Base-by-base conservation (phyloP, 768 basidiomycete species). In the Piloderma croceum region DNA sequence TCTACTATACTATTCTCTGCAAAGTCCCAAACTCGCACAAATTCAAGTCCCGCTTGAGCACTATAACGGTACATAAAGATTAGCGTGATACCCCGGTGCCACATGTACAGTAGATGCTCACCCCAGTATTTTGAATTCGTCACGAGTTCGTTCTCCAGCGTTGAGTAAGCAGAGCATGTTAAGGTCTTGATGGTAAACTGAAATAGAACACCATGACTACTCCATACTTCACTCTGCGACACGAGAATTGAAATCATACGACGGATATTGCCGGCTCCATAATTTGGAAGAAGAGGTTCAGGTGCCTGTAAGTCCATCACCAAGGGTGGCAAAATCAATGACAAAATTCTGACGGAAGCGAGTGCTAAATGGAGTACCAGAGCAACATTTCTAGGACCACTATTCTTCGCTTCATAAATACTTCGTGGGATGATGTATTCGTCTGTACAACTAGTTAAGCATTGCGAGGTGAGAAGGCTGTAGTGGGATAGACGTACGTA, bases 251-350 rank as follows among this genome's bases (percentile, higher is more conserved):
- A n/a, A n/a, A n/a, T n/a, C n/a, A n/a, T n/a, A n/a, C n/a, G n/a
- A 1, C 53, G 53, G 15, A 54, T 46, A 24, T 47, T 52, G 3
- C 61, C 61, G 7, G 49, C 52, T 12, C 64, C 63, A 37, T 54
- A 63, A 49, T 61, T 66, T 4, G 56, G 44, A 18, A 62, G 48
- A 22, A 65, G 27, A 6, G 60, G 64, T 32, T 56, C 51, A 21
- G 63, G 63, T 2, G 64, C 63, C 61, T 64, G 47, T 23, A 13
- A 23, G 5, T 17, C 4, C 12, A 19, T 6, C n/a, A n/a, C n/a
- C n/a, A 35, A 15, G 18, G 3, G 13, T 19, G n/a, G 11, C 15
- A 36, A 1, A 19, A 15, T 9, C 27, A 29, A 15, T 29, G 27
- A 15, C 10, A 29, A 15, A 9, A 9, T 29, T 29, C 27, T n/a